Percentiles rank a stretch among this genome's conserved stretches.
Conservation (phyloP, 805 yeast species). For the Ogataea minuta region DNA sequence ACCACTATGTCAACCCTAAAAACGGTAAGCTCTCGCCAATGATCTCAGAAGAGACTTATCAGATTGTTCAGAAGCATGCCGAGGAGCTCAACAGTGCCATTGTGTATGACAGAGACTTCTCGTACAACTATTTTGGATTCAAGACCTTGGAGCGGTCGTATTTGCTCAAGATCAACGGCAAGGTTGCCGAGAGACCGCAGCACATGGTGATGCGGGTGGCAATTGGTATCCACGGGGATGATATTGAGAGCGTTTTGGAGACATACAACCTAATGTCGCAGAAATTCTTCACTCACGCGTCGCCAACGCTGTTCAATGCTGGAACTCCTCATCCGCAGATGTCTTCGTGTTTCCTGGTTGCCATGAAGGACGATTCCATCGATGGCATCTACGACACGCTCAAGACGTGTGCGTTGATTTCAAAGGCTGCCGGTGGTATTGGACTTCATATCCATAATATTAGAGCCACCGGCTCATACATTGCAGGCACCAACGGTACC, state of each 20-base stretch:
- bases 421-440: slow-evolving; percentile 63
- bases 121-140: slow-evolving; percentile 59
- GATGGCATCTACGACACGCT: slow-evolving; percentile 63
- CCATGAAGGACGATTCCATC: slow-evolving; percentile 62
- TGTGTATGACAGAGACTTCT: slow-evolving; percentile 64
- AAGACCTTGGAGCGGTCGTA: slow-evolving; percentile 61
- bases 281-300: slow-evolving; percentile 58
- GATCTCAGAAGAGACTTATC: slow-evolving; percentile 64
- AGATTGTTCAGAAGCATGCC: slow-evolving; percentile 60
- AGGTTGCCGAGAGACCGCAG: slow-evolving; percentile 62
- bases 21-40: slow-evolving; percentile 65
- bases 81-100: slow-evolving; percentile 72
- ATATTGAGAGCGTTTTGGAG: slow-evolving; percentile 51
- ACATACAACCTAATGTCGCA: slow-evolving; percentile 59
- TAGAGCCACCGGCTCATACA: slow-evolving; percentile 57
- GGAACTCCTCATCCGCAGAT: slow-evolving; percentile 60
- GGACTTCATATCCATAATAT: slow-evolving; percentile 62
- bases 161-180: slow-evolving; percentile 51
- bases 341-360: slow-evolving; percentile 63
- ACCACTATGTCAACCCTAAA: slow-evolving; percentile 76
- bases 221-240: slow-evolving; percentile 57
- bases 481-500: slow-evolving; percentile 62
- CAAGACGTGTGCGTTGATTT: slow-evolving; percentile 59
- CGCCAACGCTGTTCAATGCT: slow-evolving; percentile 61
- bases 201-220: slow-evolving; percentile 62